These are phyloP conservation scores for Stipa capillata DNA, from an alignment of 176 grass and related monocot species.

Conservation along the genomic window DNA sequence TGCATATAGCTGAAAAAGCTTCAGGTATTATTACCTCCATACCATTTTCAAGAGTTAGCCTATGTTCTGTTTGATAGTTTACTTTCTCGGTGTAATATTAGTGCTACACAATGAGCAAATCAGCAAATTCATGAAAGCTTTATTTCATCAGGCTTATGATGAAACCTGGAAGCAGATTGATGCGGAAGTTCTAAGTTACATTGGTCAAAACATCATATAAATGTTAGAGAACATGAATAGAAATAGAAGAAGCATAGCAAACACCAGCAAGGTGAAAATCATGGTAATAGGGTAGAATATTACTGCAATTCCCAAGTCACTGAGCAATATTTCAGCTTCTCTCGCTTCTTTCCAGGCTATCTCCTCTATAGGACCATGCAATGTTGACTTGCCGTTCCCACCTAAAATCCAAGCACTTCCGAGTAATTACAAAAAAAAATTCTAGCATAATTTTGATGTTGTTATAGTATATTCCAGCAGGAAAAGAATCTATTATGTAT, in stretches of 20 bases:
- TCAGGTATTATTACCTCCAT: neutral
- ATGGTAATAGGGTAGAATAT: constrained; percentile 24
- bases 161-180: neutral
- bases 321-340: constrained; percentile 69
- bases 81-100: neutral
- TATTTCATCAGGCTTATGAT: neutral
- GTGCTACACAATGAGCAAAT: neutral
- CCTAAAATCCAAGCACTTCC: constrained; percentile 29
- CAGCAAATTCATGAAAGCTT: neutral
- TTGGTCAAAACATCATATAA: neutral
- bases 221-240: neutral
- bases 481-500: neutral
- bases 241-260: neutral
- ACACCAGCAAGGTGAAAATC: neutral
- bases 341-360: constrained; percentile 77
- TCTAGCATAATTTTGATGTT: neutral
- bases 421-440: neutral
- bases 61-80: neutral
- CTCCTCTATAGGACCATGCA: constrained; percentile 91
- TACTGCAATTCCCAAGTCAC: constrained; percentile 82
- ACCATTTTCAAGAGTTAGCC: neutral
- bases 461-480: neutral
- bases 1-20: neutral
- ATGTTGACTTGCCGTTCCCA: constrained; percentile 38
- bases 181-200: neutral